Base-by-base conservation (phyloP, 176 grass and related monocot species). In the Coix lacrymajobi region DNA sequence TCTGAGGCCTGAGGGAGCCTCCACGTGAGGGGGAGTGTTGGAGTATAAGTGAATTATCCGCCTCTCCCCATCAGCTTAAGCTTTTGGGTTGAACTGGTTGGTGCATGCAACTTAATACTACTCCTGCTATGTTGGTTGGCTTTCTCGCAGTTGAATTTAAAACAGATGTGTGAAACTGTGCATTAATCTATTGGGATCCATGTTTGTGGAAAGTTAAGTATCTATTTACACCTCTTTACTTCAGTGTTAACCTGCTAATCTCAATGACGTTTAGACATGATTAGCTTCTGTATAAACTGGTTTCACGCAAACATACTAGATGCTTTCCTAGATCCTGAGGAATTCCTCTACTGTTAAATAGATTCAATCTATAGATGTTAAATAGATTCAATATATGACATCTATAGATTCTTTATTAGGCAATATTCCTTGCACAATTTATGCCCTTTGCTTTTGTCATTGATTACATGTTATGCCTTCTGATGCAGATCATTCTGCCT, bases 401-500 rank as follows among this genome's bases (percentile, higher is more conserved):
- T n/a, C n/a, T n/a, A n/a, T n/a, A 65, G 45, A 48, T 17, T 73
- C 43, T 65, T 75, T 66, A 22, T 75, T 66, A 29, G 5, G 25
- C 48, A 20, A 17, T 41, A 30, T 70, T 28, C 37, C 34, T 39
- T 81, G 65, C 48, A 39, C 8, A 31, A 28, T 66, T 56, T 26
- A 25, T 28, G 34, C 15, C 10, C 52, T 63, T 6, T 26, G 11
- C 61, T 1, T 66, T 36, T 75, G 32, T 30, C 46, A 62, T 62
- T 75, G 43, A 75, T 48, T 71, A 31, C 31, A 70, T 66, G 31
- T 29, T 71, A 22, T 83, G 44, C 83, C 79, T 89, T 69, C 32
- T 81, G 32, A 76, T 88, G 36, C 86, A 98, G 95, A 98, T 74
- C 76, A 89, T 41, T 89, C 92, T 78, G 89, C 84, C 62, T 93